Conservation (phyloP, 2,329 filamentous ascomycete genomes). For the Dactylellina haptotyla region DNA sequence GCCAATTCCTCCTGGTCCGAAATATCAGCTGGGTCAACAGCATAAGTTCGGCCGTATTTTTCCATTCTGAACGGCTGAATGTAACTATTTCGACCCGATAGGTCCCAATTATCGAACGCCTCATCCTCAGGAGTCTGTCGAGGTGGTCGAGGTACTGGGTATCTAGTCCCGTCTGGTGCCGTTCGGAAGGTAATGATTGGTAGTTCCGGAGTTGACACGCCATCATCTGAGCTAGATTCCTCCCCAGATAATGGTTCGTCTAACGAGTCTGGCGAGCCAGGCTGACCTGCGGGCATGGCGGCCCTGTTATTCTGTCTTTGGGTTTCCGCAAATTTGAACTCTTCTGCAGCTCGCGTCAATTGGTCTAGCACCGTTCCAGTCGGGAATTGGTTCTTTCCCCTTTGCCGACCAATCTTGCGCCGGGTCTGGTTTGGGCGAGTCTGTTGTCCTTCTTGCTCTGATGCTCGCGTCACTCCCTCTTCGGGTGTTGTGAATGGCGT, state of each 20-base stretch:
- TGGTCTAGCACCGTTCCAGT: no score
- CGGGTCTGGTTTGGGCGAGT: background rate
- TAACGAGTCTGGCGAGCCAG: no score
- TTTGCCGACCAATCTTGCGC: no score
- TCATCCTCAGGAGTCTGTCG: background rate
- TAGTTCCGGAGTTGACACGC: background rate
- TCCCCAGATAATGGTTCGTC: no score
- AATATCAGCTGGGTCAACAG: background rate
- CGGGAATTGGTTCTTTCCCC: no score
- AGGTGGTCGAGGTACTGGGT: background rate
- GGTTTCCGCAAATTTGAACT: background rate
- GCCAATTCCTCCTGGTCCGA: background rate
- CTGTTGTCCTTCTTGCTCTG: background rate
- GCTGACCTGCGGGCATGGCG: no score
- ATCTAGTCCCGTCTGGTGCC: background rate
- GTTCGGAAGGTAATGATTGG: background rate
- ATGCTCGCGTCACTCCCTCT: background rate
- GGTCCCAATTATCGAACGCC: background rate
- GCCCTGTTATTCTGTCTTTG: background rate
- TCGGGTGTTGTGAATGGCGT: no score
- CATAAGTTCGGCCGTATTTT: background rate
- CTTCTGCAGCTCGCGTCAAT: no score
- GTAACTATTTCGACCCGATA: background rate
- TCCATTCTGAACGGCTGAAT: background rate
- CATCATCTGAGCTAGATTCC: background rate